Evolutionary conservation across 352 stramenopile genomes (phyloP), one percentile per base, ranked within the genome.

Genomic region (Thraustotheca clavata): DNA sequence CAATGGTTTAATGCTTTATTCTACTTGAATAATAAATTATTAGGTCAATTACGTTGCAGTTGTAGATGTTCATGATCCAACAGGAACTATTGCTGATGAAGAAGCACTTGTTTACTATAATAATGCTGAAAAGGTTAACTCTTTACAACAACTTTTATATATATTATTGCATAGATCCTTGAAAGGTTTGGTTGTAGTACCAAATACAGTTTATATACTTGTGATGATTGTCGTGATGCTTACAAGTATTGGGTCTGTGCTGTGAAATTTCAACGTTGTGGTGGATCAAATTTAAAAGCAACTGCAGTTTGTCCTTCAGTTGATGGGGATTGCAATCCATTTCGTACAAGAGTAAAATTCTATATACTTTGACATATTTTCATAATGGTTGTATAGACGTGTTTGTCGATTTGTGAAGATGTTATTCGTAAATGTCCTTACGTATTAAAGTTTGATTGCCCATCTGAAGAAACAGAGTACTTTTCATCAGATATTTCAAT

Each of bases 161-260:
- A 12, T 29, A 40, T 11, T 14, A 14, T 20, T 4, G 14, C n/a
- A 20, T 54, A 65, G 57, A 65, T 65, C 33, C 73, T 94, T 29
- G 79, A 86, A 63, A 80, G 82, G 36, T 94, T 94, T 62, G 82
- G 82, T 1, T 94, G 84, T 46, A 80, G 87, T 59, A 78, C 72
- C 41, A 84, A 83, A 61, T 94, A 91, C 70, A 87, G 77, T 34
- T 62, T 94, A 41, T 91, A 91, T 67, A 80, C 70, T 47, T 91
- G 84, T 49, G 82, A 91, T 31, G 79, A 91, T 63, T 94, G 82
- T 49, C 79, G 82, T 8, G 84, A 91, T 27, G 84, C 84, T n/a
- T 94, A 91, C 76, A 91, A 94, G 67, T 89, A 94, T 69, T 94
- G 82, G 82, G 72, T 94, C 59, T 94, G 80, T 70, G 87, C 80